Conservation (phyloP, 176 grass and related monocot species). For the Rhynchospora pubera region DNA sequence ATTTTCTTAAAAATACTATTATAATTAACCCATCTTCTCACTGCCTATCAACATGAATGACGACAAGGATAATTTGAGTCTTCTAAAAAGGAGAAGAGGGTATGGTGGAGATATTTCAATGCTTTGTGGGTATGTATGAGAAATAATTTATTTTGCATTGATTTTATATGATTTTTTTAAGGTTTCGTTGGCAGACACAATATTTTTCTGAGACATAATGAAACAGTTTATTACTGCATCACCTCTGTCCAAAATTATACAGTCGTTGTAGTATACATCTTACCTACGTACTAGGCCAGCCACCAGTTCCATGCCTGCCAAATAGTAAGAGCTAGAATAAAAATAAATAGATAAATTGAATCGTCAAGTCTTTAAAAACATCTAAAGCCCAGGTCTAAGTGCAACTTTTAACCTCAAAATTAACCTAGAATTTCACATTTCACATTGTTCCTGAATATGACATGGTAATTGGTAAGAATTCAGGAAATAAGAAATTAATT, state of each 20-base stretch:
- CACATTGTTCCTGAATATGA: background rate
- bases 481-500: background rate
- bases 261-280: slow-evolving; percentile 95
- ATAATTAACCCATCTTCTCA: background rate
- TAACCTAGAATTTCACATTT: background rate
- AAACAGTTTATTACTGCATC: slow-evolving; percentile 7
- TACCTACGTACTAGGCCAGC: slow-evolving; percentile 97
- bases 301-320: slow-evolving; percentile 95
- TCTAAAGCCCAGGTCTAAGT: background rate
- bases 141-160: background rate
- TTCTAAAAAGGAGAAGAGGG: background rate
- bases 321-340: slow-evolving; percentile 76
- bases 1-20: background rate
- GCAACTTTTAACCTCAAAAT: background rate
- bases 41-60: background rate
- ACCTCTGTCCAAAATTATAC: slow-evolving; percentile 93
- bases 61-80: background rate
- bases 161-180: background rate
- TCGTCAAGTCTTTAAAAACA: background rate
- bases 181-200: background rate
- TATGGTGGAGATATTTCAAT: background rate
- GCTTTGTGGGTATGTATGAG: background rate
- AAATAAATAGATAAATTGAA: slow-evolving; percentile 16
- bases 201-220: background rate
- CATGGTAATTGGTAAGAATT: background rate